Evolutionary conservation across 805 yeast genomes (phyloP), one percentile per base, ranked within the genome.

Genomic region (Metschnikowia orientalis): DNA sequence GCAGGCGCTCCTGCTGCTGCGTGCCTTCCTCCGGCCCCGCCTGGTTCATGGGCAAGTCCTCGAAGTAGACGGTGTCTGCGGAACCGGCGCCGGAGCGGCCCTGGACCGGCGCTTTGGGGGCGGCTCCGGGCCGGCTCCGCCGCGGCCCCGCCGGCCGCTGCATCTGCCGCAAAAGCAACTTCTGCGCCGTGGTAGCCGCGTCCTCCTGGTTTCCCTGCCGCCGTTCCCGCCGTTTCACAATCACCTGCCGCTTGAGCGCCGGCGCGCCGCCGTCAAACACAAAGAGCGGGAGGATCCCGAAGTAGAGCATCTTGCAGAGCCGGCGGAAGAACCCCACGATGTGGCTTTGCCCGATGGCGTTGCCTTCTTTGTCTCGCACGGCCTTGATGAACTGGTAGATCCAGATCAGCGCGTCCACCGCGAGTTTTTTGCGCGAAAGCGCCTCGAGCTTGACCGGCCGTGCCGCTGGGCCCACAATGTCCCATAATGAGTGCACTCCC

Each of bases 371-470:
- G 54, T 88, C 95, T 45, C 97, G 71, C 14, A 92, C 94, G 1
- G 97, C 97, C 55, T 90, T 92, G 43, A 92, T 65, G 52, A 92
- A 92, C 56, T 92, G 99, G 54, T 92, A 92, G 34, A 92, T 83
- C 99, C 99, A 92, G 43, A 92, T 92, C 2, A 97, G 90, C 1
- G 98, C 99, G 67, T 92, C 99, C 6, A 92, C 90, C 0, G 98
- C 98, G 48, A 92, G 64, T 33, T 73, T 67, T 53, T 81, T 82
- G 37, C 88, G 78, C 14, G 83, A 73, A 21, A 92, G 68, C 0
- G 94, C 79, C 54, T 90, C 97, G 18, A 92, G 69, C 34, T 90
- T 71, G 2, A 92, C 95, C 0, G 99, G 96, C 30, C 83, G 69
- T 0, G 97, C 92, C 0, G 90, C 75, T 0, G 96, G 94, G 5